Evolutionary conservation across 2,329 filamentous ascomycete species (phyloP).

Genomic region (Aspergillus ruber): DNA sequence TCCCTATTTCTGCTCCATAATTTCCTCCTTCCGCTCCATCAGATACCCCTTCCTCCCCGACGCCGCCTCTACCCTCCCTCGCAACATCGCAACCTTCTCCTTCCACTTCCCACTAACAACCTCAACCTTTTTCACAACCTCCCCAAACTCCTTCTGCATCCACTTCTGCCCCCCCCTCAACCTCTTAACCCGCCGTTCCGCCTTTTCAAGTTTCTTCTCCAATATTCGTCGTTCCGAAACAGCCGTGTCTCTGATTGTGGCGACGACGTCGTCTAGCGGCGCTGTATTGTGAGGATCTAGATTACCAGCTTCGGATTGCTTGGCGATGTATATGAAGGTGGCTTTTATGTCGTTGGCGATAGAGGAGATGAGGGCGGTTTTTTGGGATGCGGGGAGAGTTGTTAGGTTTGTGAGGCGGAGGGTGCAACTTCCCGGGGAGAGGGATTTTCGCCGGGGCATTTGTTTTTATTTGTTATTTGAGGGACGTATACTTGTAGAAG

Average conservation of each 20-base stretch:
- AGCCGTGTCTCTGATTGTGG: slow-evolving; percentile 18
- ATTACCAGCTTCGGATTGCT: slow-evolving; percentile 17
- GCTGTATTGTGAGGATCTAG: slow-evolving; percentile 17
- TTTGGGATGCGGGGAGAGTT: slow-evolving; percentile 10
- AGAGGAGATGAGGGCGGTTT: slow-evolving; percentile 17
- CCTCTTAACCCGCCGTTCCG: slow-evolving; percentile 9
- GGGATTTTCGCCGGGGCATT: slow-evolving; percentile 1
- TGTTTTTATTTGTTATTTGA: background rate
- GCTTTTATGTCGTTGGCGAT: slow-evolving; percentile 26
- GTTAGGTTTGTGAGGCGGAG: slow-evolving; percentile 19
- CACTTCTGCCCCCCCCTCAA: slow-evolving; percentile 14
- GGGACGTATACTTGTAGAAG: background rate
- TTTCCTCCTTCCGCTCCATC: background rate
- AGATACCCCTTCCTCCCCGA: background rate
- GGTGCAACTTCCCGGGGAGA: slow-evolving; percentile 10
- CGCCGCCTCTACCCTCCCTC: background rate
- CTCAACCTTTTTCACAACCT: slow-evolving; percentile 12
- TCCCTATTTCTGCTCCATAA: too few relatives aligned
- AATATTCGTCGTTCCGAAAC: slow-evolving; percentile 9
- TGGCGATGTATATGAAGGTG: slow-evolving; percentile 23
- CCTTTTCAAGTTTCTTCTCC: slow-evolving; percentile 13
- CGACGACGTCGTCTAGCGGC: slow-evolving; percentile 22
- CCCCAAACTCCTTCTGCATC: slow-evolving; percentile 15
- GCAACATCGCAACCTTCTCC: background rate
- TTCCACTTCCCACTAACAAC: slow-evolving; percentile 2